phyloP scores from a whole-genome alignment of 495 filamentous ascomycete species.

The Cercophora scortea region DNA sequence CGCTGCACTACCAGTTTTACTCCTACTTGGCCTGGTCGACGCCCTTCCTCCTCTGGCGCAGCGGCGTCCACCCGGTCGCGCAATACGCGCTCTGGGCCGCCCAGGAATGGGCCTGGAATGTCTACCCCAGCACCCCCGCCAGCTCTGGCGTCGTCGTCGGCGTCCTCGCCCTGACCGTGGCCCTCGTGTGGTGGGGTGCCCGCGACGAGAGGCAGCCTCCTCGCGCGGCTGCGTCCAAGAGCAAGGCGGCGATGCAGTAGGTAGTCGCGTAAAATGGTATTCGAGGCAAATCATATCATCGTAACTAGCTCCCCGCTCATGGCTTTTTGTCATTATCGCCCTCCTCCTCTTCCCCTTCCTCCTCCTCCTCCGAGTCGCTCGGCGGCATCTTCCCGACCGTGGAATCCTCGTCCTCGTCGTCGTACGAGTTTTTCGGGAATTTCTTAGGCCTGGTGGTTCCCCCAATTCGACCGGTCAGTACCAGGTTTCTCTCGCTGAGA shows the following conservation, averaged over 20 bases:
- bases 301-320: background rate
- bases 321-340: background rate
- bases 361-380: slow-evolving; percentile 55
- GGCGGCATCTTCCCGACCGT: slow-evolving; percentile 77
- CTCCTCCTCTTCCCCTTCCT: slow-evolving; percentile 29
- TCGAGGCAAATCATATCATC: background rate
- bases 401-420: slow-evolving; percentile 66
- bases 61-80: slow-evolving; percentile 62
- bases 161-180: slow-evolving; percentile 57
- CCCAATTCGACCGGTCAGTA: too few relatives aligned
- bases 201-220: slow-evolving; percentile 29
- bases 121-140: slow-evolving; percentile 77
- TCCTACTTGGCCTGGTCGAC: slow-evolving; percentile 87
- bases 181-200: slow-evolving; percentile 54
- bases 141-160: slow-evolving; percentile 76
- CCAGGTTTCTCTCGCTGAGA: background rate
- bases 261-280: background rate
- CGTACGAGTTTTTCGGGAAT: slow-evolving; percentile 57
- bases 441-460: slow-evolving; percentile 67
- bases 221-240: slow-evolving; percentile 7
- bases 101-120: slow-evolving; percentile 97
- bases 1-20: slow-evolving; percentile 96
- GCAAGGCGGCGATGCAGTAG: slow-evolving; percentile 10
- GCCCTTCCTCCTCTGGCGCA: slow-evolving; percentile 83
- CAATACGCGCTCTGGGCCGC: slow-evolving; percentile 67